A percentile compares a stretch with the other conserved stretches of the same genome.
Evolutionary conservation across 2,329 filamentous ascomycete species (phyloP).

Genomic region (Sarocladium oryzae): DNA sequence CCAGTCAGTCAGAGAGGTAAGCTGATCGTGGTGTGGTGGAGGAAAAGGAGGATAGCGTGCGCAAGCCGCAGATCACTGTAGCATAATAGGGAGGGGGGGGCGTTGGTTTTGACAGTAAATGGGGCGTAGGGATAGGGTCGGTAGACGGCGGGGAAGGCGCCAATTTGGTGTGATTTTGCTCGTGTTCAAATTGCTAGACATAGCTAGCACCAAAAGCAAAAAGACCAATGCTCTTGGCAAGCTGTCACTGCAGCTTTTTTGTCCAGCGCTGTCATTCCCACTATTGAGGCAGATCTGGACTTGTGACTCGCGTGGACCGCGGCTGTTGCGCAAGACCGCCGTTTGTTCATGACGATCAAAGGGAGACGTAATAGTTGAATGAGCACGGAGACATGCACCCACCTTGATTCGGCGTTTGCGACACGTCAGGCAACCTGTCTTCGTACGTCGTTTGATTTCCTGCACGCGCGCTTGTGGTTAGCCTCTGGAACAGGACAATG

Average conservation of each 20-base stretch:
- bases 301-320: not conserved
- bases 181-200: not conserved
- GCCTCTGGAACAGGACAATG: no score
- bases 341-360: not conserved
- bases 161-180: not conserved
- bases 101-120: not conserved
- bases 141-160: constrained; percentile 4
- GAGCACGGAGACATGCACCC: constrained; percentile 21
- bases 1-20: not conserved
- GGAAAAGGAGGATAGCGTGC: not conserved
- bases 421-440: constrained; percentile 57
- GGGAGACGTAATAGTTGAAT: not conserved
- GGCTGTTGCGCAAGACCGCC: not conserved
- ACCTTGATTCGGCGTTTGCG: constrained; percentile 58
- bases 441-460: constrained; percentile 58
- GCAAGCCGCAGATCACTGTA: not conserved
- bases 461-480: constrained; percentile 19
- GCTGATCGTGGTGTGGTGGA: constrained; percentile 5
- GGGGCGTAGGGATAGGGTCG: constrained; percentile 1
- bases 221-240: not conserved
- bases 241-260: not conserved
- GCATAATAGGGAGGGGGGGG: not conserved
- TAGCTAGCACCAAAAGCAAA: not conserved
- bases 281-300: not conserved
- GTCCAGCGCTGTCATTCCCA: not conserved